A percentile compares a stretch with the other conserved stretches of the same genome.
Evolutionary conservation across 306 rosid species (phyloP).

Genomic region (Crotalaria pallida): DNA sequence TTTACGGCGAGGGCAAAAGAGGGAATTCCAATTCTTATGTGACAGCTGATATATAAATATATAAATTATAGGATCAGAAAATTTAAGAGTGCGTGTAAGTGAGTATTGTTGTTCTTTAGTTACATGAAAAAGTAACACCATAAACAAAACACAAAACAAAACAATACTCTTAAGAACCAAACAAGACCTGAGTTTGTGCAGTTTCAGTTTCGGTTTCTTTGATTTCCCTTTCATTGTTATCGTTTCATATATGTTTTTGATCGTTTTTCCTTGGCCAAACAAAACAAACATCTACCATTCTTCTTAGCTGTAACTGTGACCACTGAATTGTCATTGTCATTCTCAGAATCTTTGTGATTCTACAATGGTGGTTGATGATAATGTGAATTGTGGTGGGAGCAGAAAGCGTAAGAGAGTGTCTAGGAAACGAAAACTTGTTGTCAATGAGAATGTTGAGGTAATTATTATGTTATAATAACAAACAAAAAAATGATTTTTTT

Average conservation of each 20-base stretch:
- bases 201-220: background rate
- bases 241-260: background rate
- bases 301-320: background rate
- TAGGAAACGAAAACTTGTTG: constrained; percentile 7
- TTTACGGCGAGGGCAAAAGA: background rate
- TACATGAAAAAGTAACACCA: background rate
- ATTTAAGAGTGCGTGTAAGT: background rate
- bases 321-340: background rate
- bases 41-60: background rate
- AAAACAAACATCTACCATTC: background rate
- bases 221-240: background rate
- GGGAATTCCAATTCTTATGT: background rate
- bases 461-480: no score
- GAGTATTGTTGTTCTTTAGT: background rate
- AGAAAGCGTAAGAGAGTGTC: constrained; percentile 16
- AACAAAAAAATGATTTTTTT: no score
- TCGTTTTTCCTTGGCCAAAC: background rate
- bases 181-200: background rate
- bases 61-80: background rate
- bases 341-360: background rate
- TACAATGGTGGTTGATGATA: constrained; percentile 32
- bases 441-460: constrained; percentile 44
- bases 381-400: background rate
- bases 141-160: no score
- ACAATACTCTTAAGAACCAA: no score